These are phyloP conservation scores for Aureobasidium sp. DNA, from an alignment of 2,329 filamentous ascomycete genomes.

Conservation along the genomic window DNA sequence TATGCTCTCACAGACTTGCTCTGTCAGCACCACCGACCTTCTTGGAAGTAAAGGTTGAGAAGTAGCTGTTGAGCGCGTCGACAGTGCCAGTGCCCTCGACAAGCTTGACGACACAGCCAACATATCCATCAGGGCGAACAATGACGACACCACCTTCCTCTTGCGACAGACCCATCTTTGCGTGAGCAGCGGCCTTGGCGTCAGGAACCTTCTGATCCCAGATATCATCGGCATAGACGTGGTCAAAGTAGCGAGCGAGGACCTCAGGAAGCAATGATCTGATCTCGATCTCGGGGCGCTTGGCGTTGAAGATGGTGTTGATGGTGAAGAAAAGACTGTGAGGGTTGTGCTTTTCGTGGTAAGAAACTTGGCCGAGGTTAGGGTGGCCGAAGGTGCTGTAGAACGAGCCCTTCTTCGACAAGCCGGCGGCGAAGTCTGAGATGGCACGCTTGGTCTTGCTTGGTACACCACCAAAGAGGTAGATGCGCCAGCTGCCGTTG, in stretches of 20 bases:
- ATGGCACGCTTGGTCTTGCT: conserved; percentile 56
- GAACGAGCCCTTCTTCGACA: conserved; percentile 64
- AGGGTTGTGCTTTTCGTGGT: conserved; percentile 78
- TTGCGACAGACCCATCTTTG: conserved; percentile 74
- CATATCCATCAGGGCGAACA: conserved; percentile 80
- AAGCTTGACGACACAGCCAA: conserved; percentile 67
- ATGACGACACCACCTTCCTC: conserved; percentile 73
- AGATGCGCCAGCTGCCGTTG: conserved; percentile 82
- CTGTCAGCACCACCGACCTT: conserved; percentile 33
- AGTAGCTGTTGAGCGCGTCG: conserved; percentile 80
- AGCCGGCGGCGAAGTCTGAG: conserved; percentile 58
- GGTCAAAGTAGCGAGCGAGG: conserved; percentile 68
- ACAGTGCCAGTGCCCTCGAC: conserved; percentile 71
- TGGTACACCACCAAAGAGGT: conserved; percentile 72
- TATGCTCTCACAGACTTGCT: conserved; percentile 21
- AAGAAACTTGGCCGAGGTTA: conserved; percentile 57
- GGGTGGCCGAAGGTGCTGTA: conserved; percentile 57
- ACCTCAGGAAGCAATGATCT: conserved; percentile 60
- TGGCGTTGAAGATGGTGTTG: conserved; percentile 65
- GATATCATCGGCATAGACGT: conserved; percentile 81
- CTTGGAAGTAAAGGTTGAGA: conserved; percentile 64
- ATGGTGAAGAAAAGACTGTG: conserved; percentile 78
- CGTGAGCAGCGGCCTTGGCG: conserved; percentile 68
- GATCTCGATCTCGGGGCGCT: conserved; percentile 65
- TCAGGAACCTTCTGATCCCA: conserved; percentile 64